Conservation (phyloP, 108 stramenopile species). For the Cyclostephanos tholiformis region DNA sequence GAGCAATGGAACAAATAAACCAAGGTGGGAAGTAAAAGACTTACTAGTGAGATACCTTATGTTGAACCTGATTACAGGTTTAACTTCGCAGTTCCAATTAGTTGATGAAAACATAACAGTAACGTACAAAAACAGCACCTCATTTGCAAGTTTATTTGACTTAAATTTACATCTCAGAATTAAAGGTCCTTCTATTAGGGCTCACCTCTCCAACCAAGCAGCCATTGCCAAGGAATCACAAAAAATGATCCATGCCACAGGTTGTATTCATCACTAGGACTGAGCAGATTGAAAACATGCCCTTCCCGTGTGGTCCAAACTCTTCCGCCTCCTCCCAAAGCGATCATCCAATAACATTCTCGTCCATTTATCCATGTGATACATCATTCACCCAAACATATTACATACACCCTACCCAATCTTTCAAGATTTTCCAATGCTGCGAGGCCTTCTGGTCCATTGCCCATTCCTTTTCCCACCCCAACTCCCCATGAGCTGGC, state of each 20-base stretch:
- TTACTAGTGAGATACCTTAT: neutral
- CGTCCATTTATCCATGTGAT: neutral
- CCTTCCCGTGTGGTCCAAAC: no score
- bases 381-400: conserved; percentile 68
- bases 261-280: no score
- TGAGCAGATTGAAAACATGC: no score
- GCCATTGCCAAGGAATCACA: no score
- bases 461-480: conserved; percentile 48
- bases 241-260: no score
- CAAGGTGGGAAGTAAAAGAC: neutral
- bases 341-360: no score
- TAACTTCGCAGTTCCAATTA: neutral
- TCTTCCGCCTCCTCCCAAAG: no score
- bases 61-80: neutral
- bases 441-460: conserved; percentile 85
- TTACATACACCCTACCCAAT: conserved; percentile 81
- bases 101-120: neutral
- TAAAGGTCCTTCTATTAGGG: no score
- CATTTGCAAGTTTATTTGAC: neutral
- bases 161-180: neutral
- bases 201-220: no score
- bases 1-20: conserved; percentile 29
- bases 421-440: conserved; percentile 81
- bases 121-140: no score
- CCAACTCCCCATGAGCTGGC: conserved; percentile 61